Conservation (phyloP, 805 yeast species). For the Ogataea angusta region DNA sequence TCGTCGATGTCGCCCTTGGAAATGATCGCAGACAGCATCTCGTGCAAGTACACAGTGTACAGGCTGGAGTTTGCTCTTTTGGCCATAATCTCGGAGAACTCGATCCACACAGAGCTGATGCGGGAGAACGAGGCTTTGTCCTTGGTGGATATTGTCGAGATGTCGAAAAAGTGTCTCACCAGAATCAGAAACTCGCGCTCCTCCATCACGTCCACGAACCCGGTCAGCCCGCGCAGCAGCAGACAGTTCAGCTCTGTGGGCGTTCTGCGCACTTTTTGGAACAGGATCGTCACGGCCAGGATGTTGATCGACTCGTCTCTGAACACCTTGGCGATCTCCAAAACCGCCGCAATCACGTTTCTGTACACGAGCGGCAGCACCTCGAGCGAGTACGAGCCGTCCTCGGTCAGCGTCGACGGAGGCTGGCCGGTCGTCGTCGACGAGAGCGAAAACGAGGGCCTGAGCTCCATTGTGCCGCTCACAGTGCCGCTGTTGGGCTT, state of each 20-base stretch:
- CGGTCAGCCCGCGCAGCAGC: slow-evolving; percentile 59
- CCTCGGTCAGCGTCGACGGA: slow-evolving; percentile 14
- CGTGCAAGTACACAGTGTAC: slow-evolving; percentile 56
- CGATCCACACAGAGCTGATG: slow-evolving; percentile 49
- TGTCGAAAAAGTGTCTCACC: slow-evolving; percentile 52
- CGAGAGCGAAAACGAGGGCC: slow-evolving; percentile 12
- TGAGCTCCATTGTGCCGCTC: slow-evolving; percentile 25
- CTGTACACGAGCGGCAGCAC: slow-evolving; percentile 41
- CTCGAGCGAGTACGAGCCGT: slow-evolving; percentile 21
- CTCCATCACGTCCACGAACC: slow-evolving; percentile 58
- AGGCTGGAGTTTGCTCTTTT: slow-evolving; percentile 40
- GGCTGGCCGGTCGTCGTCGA: slow-evolving; percentile 11
- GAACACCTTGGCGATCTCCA: slow-evolving; percentile 62
- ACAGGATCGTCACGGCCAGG: slow-evolving; percentile 74
- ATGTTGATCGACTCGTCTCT: slow-evolving; percentile 71
- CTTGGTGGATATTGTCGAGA: slow-evolving; percentile 43
- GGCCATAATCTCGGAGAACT: slow-evolving; percentile 38
- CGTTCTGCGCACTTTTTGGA: slow-evolving; percentile 60
- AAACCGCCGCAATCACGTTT: slow-evolving; percentile 67
- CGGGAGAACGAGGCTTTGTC: slow-evolving; percentile 37
- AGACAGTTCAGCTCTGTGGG: slow-evolving; percentile 52
- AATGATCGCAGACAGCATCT: slow-evolving; percentile 63
- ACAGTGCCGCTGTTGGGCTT: slow-evolving; percentile 12
- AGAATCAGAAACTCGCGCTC: slow-evolving; percentile 67
- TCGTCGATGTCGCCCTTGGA: slow-evolving; percentile 77